These are phyloP conservation scores for Wallacemonas sp. DNA, from an alignment of 208 protist species.

Conservation along the genomic window DNA sequence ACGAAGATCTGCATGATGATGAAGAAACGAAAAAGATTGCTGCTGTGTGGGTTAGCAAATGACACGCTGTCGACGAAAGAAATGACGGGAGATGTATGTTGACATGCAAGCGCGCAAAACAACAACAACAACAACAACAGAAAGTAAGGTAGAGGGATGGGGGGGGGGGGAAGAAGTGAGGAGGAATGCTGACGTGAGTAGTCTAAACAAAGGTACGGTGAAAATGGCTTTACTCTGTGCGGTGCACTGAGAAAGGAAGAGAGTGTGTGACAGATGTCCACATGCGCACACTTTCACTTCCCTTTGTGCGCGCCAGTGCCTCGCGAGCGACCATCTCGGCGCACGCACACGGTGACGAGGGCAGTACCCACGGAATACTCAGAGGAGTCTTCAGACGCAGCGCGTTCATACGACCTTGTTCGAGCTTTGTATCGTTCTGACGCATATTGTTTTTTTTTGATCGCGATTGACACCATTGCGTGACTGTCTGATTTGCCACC, in stretches of 20 bases:
- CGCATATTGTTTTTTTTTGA: not conserved
- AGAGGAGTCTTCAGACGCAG: no score
- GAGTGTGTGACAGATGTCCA: no score
- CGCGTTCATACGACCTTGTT: no score
- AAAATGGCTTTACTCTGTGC: not conserved
- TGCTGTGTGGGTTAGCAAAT: conserved; percentile 53
- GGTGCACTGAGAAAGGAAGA: no score
- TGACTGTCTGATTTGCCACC: no score
- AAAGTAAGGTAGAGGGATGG: not conserved
- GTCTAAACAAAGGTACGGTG: not conserved
- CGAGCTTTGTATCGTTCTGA: not conserved
- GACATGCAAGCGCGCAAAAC: not conserved
- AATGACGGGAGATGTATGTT: not conserved
- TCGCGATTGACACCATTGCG: no score
- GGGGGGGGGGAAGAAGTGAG: not conserved
- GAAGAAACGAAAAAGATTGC: conserved; percentile 7
- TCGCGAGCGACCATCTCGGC: no score
- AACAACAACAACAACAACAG: not conserved
- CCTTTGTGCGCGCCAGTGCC: no score
- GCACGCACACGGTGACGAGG: not conserved
- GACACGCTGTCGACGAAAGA: not conserved
- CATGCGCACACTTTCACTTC: no score
- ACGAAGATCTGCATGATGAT: conserved; percentile 96
- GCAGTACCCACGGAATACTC: no score
- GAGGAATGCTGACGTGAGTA: no score